These are phyloP conservation scores for Meyerozyma elateridarum DNA, from an alignment of 1,139 yeast species.

Conservation along the genomic window DNA sequence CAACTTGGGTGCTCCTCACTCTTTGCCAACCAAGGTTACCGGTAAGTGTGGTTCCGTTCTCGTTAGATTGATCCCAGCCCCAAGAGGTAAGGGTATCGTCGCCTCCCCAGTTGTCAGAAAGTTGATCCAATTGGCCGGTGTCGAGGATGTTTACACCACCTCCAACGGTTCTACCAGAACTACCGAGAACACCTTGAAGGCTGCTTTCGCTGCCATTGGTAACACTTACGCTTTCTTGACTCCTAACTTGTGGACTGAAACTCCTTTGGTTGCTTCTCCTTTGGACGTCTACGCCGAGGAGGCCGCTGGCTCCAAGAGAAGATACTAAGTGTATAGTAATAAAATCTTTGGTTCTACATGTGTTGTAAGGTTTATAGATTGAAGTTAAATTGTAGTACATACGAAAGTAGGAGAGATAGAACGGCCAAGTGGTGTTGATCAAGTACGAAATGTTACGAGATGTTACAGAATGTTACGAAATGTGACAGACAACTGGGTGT, in stretches of 20 bases:
- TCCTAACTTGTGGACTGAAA: slow-evolving; percentile 96
- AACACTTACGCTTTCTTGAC: slow-evolving; percentile 99
- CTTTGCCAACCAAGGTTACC: slow-evolving; percentile 95
- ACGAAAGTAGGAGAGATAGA: neutral
- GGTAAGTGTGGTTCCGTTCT: slow-evolving; percentile 99
- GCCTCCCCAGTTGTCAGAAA: slow-evolving; percentile 99
- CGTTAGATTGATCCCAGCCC: slow-evolving; percentile 99
- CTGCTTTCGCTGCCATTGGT: slow-evolving; percentile 98
- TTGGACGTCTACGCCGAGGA: slow-evolving; percentile 90
- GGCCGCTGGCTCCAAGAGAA: slow-evolving; percentile 72
- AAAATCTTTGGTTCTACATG: too few relatives aligned
- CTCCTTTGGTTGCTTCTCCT: slow-evolving; percentile 84
- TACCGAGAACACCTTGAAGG: slow-evolving; percentile 99
- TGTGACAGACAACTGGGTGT: slow-evolving; percentile 3
- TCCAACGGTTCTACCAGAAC: slow-evolving; percentile 99
- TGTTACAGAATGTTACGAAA: too few relatives aligned
- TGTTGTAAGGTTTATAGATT: too few relatives aligned
- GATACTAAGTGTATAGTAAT: slow-evolving; percentile 41
- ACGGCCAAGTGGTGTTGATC: too few relatives aligned
- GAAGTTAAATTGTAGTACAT: slow-evolving; percentile 1
- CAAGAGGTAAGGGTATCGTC: slow-evolving; percentile 99
- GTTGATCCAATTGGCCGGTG: slow-evolving; percentile 98
- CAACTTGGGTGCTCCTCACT: slow-evolving; percentile 99
- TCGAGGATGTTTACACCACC: slow-evolving; percentile 98
- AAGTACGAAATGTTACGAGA: too few relatives aligned